phyloP scores from a whole-genome alignment of 2,329 filamentous ascomycete species.

The Aureobasidium sp. region DNA sequence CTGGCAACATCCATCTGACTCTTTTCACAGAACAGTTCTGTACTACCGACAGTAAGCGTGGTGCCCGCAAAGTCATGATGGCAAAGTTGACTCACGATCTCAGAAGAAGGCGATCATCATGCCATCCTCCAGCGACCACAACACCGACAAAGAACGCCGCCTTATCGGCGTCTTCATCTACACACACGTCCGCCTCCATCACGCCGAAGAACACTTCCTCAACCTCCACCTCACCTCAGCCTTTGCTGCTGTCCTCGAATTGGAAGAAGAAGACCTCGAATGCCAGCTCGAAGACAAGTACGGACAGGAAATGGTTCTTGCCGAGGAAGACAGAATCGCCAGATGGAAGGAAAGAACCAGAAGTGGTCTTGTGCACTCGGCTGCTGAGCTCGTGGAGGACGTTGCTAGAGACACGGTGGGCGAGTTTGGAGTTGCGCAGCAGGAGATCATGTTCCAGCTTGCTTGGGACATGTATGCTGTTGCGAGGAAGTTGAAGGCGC shows the following conservation, averaged over 20 bases:
- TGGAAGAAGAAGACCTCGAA: background rate
- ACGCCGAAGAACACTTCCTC: background rate
- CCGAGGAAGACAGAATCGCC: background rate
- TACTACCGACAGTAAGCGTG: background rate
- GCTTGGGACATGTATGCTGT: background rate
- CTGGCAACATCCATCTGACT: no score
- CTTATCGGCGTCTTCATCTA: background rate
- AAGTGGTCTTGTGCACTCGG: background rate
- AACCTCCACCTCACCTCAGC: background rate
- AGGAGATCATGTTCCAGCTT: background rate
- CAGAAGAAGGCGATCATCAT: background rate
- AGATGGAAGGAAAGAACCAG: background rate
- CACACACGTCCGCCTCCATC: background rate
- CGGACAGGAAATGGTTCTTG: background rate
- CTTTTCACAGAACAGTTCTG: no score
- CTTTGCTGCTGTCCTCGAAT: background rate
- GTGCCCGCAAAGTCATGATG: background rate
- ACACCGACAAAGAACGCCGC: background rate
- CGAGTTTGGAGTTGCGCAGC: background rate
- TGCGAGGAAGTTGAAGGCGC: background rate
- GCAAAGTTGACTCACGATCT: background rate
- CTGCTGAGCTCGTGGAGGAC: background rate
- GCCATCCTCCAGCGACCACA: constrained; percentile 6
- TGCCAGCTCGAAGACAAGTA: background rate
- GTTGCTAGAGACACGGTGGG: background rate